A percentile compares a stretch with the other conserved stretches of the same genome.
Conservation (phyloP, 768 basidiomycete species). For the Dendrothele bispora region DNA sequence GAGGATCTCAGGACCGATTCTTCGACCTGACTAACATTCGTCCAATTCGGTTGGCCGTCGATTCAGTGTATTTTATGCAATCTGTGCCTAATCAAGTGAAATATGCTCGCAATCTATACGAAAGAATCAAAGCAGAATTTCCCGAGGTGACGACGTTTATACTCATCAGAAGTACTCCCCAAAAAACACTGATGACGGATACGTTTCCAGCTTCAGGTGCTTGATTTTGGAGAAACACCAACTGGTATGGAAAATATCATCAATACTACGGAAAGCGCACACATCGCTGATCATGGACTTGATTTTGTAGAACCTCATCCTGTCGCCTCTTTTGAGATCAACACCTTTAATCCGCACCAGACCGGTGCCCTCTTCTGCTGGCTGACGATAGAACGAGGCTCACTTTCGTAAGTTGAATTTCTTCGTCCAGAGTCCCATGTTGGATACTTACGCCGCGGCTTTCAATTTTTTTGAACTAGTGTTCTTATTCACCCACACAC, state of each 20-base stretch:
- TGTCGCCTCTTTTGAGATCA: conserved; percentile 70
- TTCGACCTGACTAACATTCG: not conserved
- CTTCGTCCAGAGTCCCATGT: not conserved
- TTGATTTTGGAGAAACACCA: too few species aligned
- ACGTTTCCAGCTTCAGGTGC: too few species aligned
- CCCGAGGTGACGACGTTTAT: conserved; percentile 50
- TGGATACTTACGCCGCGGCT: too few species aligned
- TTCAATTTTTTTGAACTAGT: conserved; percentile 29
- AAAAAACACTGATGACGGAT: too few species aligned
- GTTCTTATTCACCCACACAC: conserved; percentile 77
- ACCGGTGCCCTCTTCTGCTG: conserved; percentile 70
- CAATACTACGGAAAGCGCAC: too few species aligned
- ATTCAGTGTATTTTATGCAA: conserved; percentile 69
- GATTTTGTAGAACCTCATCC: conserved; percentile 72
- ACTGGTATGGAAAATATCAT: too few species aligned
- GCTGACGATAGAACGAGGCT: conserved; percentile 66
- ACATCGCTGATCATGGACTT: too few species aligned
- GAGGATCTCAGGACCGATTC: conserved; percentile 19
- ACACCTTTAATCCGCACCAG: conserved; percentile 65
- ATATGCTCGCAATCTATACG: conserved; percentile 57
- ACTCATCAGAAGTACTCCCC: too few species aligned
- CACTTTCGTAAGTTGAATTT: conserved; percentile 57
- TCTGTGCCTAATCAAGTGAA: conserved; percentile 38
- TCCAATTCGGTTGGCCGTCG: too few species aligned
- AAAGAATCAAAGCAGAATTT: conserved; percentile 61